Evolutionary conservation across 139 green algal species (phyloP), one percentile per base, ranked within the genome.

Genomic region (Nannochloris sp.): DNA sequence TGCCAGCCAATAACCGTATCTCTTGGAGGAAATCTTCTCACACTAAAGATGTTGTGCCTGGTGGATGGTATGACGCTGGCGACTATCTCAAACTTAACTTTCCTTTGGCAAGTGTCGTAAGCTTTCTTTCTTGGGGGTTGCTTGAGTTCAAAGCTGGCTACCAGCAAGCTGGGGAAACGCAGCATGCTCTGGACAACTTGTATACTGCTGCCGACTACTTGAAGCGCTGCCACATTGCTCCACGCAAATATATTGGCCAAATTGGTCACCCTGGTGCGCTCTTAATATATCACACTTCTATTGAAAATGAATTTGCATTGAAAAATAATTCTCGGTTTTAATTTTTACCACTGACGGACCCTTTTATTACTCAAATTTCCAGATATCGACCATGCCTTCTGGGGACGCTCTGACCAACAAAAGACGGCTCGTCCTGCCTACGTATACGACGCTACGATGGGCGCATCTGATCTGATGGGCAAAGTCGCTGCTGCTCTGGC

Each of bases 51-150:
- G 44, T 63, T 4, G 59, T 85, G n/a, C 35, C 44, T 0, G 81
- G 81, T 1, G 81, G 81, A 30, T 88, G 73, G 65, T 51, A 38
- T 10, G 54, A 60, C 42, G 59, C 67, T 30, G 68, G 68, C 3
- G 81, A 88, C 45, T 65, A 72, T n/a, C 44, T 89, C 45, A 88
- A 87, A 66, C 83, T 83, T 23, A 69, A 70, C 44, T 72, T 89
- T 13, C 80, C 81, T 4, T 73, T 72, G 19, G 81, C 81, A 0
- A 77, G 76, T 23, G 60, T 72, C 2, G 55, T 76, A 2, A 59
- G 46, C 6, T 64, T 82, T 25, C 61, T 88, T 38, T 46, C 81
- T 4, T 89, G 70, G 70, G 70, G 70, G 13, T 51, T 78, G 7
- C 35, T 83, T 1, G 73, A 89, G 34, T 87, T 83, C 58, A 6